phyloP scores from a whole-genome alignment of 2,329 filamentous ascomycete species.

The Aspergillus eucalypticola region DNA sequence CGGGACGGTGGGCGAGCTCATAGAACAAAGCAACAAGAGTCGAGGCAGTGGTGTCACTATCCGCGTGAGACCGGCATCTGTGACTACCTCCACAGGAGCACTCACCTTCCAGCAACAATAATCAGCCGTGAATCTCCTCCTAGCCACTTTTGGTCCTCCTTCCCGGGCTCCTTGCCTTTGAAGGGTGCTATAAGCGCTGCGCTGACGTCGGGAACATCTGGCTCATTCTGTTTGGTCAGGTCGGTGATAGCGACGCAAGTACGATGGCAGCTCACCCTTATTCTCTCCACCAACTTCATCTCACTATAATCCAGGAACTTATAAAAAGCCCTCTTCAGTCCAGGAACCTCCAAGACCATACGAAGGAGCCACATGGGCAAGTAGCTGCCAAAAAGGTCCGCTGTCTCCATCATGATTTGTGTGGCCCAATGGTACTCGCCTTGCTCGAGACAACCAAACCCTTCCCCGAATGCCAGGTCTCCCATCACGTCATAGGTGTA shows the following conservation, averaged over 20 bases:
- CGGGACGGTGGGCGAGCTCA: conserved; percentile 33
- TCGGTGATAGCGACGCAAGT: background rate
- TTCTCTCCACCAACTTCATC: conserved; percentile 8
- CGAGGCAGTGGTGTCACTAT: conserved; percentile 46
- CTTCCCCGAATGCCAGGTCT: conserved; percentile 42
- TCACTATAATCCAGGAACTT: conserved; percentile 11
- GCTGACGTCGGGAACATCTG: conserved; percentile 27
- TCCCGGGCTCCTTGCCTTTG: conserved; percentile 15
- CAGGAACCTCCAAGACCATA: conserved; percentile 4
- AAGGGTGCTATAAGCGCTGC: conserved; percentile 27
- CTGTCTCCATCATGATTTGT: conserved; percentile 37
- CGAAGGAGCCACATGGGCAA: conserved; percentile 14
- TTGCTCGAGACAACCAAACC: conserved; percentile 8
- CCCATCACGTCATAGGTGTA: conserved; percentile 49
- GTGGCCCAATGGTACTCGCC: conserved; percentile 37
- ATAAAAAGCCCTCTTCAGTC: background rate
- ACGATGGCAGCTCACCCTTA: background rate
- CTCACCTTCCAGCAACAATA: conserved; percentile 29
- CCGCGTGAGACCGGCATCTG: background rate
- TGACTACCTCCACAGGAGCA: background rate
- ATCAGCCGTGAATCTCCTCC: conserved; percentile 32
- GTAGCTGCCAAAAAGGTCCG: conserved; percentile 21
- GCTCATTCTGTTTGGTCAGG: conserved; percentile 7
- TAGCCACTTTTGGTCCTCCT: conserved; percentile 26
- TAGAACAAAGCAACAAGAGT: conserved; percentile 47